A percentile compares a stretch with the other conserved stretches of the same genome.
phyloP scores from a whole-genome alignment of 148 eudicot genomes.

The Amaranthus hypochondriacus region DNA sequence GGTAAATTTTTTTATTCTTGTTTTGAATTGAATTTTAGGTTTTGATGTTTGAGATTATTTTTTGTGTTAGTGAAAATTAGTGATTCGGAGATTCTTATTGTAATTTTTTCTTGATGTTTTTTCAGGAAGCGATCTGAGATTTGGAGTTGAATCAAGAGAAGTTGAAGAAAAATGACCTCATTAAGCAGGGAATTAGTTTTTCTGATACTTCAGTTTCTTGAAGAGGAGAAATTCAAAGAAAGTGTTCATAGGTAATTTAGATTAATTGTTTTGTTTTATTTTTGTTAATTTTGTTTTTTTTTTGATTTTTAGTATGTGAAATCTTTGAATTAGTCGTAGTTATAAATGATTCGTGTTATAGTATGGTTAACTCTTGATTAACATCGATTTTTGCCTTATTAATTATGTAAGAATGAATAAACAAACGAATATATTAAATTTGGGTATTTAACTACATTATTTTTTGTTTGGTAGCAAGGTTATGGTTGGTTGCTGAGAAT shows the following conservation, averaged over 20 bases:
- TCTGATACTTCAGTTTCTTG: constrained; percentile 91
- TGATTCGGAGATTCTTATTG: neutral
- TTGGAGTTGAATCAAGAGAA: constrained; percentile 12
- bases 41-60: neutral
- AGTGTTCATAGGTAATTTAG: constrained; percentile 66
- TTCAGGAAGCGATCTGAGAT: constrained; percentile 31
- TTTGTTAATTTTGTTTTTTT: neutral
- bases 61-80: neutral
- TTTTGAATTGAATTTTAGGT: neutral
- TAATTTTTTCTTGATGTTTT: neutral
- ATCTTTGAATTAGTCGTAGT: neutral
- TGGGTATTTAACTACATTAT: neutral
- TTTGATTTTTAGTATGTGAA: neutral
- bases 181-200: constrained; percentile 86
- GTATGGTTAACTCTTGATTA: constrained; percentile 23
- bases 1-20: neutral
- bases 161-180: constrained; percentile 55
- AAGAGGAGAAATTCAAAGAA: constrained; percentile 88
- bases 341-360: constrained; percentile 19
- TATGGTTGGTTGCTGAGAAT: constrained; percentile 18
- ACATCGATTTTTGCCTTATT: neutral
- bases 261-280: constrained; percentile 10
- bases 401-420: neutral
- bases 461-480: neutral
- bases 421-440: neutral